A percentile compares a stretch with the other conserved stretches of the same genome.
Evolutionary conservation across 805 yeast genomes (phyloP).

Genomic region (Debaryomyces tyrocola): DNA sequence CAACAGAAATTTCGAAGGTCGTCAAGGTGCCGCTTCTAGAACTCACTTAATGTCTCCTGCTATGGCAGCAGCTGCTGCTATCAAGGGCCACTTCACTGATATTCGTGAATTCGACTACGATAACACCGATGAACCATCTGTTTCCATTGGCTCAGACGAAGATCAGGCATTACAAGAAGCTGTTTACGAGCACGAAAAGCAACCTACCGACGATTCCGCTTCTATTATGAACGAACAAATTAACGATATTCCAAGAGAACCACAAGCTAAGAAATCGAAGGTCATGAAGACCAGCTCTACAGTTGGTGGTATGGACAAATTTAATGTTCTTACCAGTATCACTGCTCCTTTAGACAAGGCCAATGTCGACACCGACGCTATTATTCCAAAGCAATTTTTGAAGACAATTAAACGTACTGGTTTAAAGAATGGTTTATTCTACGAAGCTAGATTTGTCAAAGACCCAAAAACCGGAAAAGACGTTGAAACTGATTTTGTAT

Average conservation of each 20-base stretch:
- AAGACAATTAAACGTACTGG: conserved; percentile 98
- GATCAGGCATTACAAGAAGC: conserved; percentile 66
- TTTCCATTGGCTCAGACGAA: conserved; percentile 44
- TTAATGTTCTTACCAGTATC: conserved; percentile 72
- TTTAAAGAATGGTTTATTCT: conserved; percentile 81
- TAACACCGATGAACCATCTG: conserved; percentile 58
- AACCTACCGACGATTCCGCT: conserved; percentile 55
- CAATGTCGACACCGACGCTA: conserved; percentile 97
- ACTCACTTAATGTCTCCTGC: conserved; percentile 98
- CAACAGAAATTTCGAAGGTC: conserved; percentile 97
- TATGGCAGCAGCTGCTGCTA: conserved; percentile 99
- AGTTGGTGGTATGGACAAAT: conserved; percentile 65
- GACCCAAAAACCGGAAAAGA: conserved; percentile 71
- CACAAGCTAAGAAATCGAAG: conserved; percentile 24
- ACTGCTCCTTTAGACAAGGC: conserved; percentile 95
- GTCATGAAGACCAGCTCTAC: conserved; percentile 23
- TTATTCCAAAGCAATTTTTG: conserved; percentile 96
- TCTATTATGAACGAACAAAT: conserved; percentile 56
- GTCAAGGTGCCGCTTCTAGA: conserved; percentile 96
- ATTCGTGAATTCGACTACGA: conserved; percentile 77
- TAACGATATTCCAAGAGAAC: conserved; percentile 59
- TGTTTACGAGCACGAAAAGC: conserved; percentile 70
- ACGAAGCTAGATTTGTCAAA: conserved; percentile 74
- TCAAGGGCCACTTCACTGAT: conserved; percentile 86
- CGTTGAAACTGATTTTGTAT: conserved; percentile 82